These are phyloP conservation scores for Choiromyces venosus DNA, from an alignment of 495 filamentous ascomycete species.

Conservation along the genomic window DNA sequence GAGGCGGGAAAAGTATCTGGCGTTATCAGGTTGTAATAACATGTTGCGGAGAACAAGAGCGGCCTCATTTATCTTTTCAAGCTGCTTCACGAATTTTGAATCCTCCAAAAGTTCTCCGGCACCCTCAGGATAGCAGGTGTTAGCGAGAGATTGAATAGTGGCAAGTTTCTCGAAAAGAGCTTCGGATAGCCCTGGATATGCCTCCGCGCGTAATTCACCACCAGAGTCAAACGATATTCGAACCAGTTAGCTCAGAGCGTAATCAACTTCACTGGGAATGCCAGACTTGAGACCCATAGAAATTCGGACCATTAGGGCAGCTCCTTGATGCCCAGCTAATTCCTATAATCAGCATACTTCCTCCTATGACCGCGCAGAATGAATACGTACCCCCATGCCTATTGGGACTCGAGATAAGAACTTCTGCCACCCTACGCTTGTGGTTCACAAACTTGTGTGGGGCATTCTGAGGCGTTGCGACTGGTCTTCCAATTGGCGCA, in stretches of 20 bases:
- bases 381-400: constrained; percentile 36
- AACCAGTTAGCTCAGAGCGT: constrained; percentile 83
- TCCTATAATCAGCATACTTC: constrained; percentile 17
- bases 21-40: constrained; percentile 84
- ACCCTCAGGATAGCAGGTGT: constrained; percentile 49
- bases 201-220: constrained; percentile 91
- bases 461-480: constrained; percentile 37
- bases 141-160: constrained; percentile 67
- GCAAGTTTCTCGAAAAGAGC: constrained; percentile 78
- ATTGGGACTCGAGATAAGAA: constrained; percentile 26
- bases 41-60: constrained; percentile 87
- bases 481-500: constrained; percentile 34
- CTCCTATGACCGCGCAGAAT: constrained; percentile 11
- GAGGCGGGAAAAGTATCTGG: constrained; percentile 67
- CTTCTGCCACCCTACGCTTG: constrained; percentile 30
- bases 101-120: constrained; percentile 67
- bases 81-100: constrained; percentile 60
- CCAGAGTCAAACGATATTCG: constrained; percentile 91
- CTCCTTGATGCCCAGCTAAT: constrained; percentile 37
- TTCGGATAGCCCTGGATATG: constrained; percentile 83
- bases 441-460: constrained; percentile 37
- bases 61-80: constrained; percentile 77
- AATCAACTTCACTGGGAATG: constrained; percentile 75
- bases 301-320: constrained; percentile 37
- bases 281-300: constrained; percentile 66